Conservation (phyloP, 2,329 filamentous ascomycete genomes). For the Alternaria postmessia region DNA sequence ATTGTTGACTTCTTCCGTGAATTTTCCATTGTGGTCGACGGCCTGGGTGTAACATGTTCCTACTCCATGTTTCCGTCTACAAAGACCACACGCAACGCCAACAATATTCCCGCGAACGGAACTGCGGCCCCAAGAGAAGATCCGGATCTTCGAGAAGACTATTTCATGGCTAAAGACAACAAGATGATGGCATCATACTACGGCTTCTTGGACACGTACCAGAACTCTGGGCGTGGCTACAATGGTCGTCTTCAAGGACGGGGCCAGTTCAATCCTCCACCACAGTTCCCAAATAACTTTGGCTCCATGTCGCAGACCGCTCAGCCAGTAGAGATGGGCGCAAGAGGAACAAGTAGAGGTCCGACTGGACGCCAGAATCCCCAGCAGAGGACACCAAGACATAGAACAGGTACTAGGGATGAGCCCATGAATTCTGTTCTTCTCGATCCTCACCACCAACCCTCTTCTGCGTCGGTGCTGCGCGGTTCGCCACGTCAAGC, state of each 20-base stretch:
- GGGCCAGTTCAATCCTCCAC: conserved; percentile 74
- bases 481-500: conserved; percentile 57
- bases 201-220: conserved; percentile 92
- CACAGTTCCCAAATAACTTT: conserved; percentile 74
- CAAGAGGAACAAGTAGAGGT: conserved; percentile 38
- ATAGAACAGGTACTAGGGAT: conserved; percentile 32
- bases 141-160: conserved; percentile 76
- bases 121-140: conserved; percentile 58
- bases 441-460: conserved; percentile 79
- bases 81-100: conserved; percentile 67
- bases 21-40: conserved; percentile 96
- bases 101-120: conserved; percentile 57
- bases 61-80: conserved; percentile 98
- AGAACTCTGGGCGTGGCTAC: conserved; percentile 47
- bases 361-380: conserved; percentile 32
- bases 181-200: conserved; percentile 99
- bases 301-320: conserved; percentile 51
- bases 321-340: conserved; percentile 59
- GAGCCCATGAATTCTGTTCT: conserved; percentile 77
- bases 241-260: conserved; percentile 15
- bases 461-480: conserved; percentile 59
- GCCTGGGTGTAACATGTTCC: conserved; percentile 93
- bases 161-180: conserved; percentile 92
- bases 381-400: conserved; percentile 37
- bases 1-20: conserved; percentile 98